Percentiles rank a stretch among this genome's conserved stretches.
phyloP scores from a whole-genome alignment of 176 grass and related monocot species.

The Elymus sibiricus region DNA sequence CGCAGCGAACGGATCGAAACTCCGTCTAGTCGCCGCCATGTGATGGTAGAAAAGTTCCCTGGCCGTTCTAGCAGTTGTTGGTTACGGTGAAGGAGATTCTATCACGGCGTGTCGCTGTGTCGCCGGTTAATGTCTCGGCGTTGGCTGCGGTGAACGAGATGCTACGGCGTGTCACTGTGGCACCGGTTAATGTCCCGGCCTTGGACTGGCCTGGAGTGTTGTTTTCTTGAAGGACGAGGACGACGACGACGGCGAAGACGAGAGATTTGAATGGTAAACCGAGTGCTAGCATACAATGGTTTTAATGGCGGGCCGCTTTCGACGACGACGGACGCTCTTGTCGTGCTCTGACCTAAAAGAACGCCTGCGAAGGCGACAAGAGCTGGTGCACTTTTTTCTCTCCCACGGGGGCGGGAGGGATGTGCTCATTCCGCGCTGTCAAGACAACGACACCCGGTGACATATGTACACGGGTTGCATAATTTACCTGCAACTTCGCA shows the following conservation, averaged over 20 bases:
- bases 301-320: conserved; percentile 14
- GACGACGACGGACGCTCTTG: not conserved
- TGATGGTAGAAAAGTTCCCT: too few relatives aligned
- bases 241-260: not conserved
- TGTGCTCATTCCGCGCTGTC: conserved; percentile 7
- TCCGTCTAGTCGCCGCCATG: not conserved
- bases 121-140: too few relatives aligned
- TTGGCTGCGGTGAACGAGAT: not conserved
- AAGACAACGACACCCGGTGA: not conserved
- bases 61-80: too few relatives aligned
- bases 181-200: not conserved
- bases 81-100: too few relatives aligned
- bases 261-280: not conserved
- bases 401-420: not conserved
- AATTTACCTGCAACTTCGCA: not conserved
- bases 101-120: too few relatives aligned
- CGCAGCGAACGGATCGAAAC: not conserved
- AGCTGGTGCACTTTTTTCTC: not conserved
- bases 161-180: not conserved
- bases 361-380: conserved; percentile 1
- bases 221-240: not conserved
- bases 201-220: not conserved
- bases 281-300: not conserved
- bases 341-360: not conserved
- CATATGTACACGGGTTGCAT: not conserved